Percentiles rank a stretch among this genome's conserved stretches.
These are phyloP conservation scores for Linum usitatissimum DNA, from an alignment of 345 rosid species.

Conservation along the genomic window DNA sequence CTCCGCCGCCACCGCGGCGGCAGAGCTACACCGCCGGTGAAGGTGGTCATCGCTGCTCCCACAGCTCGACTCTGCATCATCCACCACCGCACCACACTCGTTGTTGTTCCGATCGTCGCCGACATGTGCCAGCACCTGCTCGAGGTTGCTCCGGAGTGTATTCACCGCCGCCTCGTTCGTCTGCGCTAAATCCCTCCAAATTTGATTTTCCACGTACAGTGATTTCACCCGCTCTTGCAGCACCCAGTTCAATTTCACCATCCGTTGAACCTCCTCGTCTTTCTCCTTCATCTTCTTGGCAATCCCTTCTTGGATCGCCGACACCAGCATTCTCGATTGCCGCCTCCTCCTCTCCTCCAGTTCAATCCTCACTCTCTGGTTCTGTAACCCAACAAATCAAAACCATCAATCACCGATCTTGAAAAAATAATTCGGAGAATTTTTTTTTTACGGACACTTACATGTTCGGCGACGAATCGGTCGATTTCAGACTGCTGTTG, in stretches of 20 bases:
- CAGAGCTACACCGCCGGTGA: slow-evolving; percentile 9
- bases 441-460: slow-evolving; percentile 11
- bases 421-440: neutral
- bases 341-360: slow-evolving; percentile 45
- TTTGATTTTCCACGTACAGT: slow-evolving; percentile 42
- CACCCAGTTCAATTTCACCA: slow-evolving; percentile 46
- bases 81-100: slow-evolving; percentile 20
- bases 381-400: slow-evolving; percentile 16
- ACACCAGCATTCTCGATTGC: slow-evolving; percentile 42
- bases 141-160: slow-evolving; percentile 43
- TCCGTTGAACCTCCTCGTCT: slow-evolving; percentile 49
- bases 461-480: slow-evolving; percentile 39
- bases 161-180: slow-evolving; percentile 61
- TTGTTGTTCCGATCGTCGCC: slow-evolving; percentile 19
- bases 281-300: slow-evolving; percentile 40
- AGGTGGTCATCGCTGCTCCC: slow-evolving; percentile 37
- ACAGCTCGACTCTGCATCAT: slow-evolving; percentile 54
- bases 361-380: slow-evolving; percentile 47
- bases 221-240: slow-evolving; percentile 52
- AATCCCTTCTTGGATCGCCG: slow-evolving; percentile 34
- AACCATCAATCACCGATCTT: neutral
- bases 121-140: slow-evolving; percentile 49
- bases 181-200: slow-evolving; percentile 61
- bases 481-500: slow-evolving; percentile 52
- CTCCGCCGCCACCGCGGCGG: slow-evolving; percentile 11